Percentiles rank a stretch among this genome's conserved stretches.
Conservation (phyloP, 495 filamentous ascomycete genomes). For the Neurospora sp. region DNA sequence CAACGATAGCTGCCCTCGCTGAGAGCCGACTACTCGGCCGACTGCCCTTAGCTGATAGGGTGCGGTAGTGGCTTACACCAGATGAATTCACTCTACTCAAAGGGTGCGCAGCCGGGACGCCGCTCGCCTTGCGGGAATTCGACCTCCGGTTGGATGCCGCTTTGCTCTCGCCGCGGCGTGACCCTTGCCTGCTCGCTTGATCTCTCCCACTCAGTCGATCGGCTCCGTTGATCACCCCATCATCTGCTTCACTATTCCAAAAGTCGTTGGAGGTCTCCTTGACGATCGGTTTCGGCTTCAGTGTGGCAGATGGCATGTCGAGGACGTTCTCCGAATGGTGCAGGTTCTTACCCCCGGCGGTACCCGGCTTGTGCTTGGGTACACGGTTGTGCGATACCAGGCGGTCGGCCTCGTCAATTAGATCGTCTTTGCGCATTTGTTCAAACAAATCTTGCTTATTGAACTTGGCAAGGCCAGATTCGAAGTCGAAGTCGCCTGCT, state of each 20-base stretch:
- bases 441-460: conserved; percentile 86
- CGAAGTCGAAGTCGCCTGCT: conserved; percentile 87
- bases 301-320: conserved; percentile 35
- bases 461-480: conserved; percentile 78
- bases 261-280: conserved; percentile 34
- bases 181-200: conserved; percentile 31
- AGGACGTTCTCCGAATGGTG: conserved; percentile 90
- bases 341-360: conserved; percentile 77
- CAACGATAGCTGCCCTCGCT: conserved; percentile 13
- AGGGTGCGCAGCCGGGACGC: conserved; percentile 24
- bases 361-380: conserved; percentile 59
- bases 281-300: conserved; percentile 24
- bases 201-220: conserved; percentile 37
- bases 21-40: conserved; percentile 26
- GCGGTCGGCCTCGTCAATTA: conserved; percentile 76
- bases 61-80: conserved; percentile 29
- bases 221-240: conserved; percentile 39
- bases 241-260: conserved; percentile 65
- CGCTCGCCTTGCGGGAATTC: conserved; percentile 54
- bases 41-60: conserved; percentile 19
- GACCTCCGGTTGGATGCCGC: conserved; percentile 32
- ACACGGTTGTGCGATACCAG: conserved; percentile 81
- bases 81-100: conserved; percentile 34
- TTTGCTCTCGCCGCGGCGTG: conserved; percentile 40
- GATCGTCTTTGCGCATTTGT: conserved; percentile 77